phyloP scores from a whole-genome alignment of 345 rosid genomes.

The Pugionium cornutum region DNA sequence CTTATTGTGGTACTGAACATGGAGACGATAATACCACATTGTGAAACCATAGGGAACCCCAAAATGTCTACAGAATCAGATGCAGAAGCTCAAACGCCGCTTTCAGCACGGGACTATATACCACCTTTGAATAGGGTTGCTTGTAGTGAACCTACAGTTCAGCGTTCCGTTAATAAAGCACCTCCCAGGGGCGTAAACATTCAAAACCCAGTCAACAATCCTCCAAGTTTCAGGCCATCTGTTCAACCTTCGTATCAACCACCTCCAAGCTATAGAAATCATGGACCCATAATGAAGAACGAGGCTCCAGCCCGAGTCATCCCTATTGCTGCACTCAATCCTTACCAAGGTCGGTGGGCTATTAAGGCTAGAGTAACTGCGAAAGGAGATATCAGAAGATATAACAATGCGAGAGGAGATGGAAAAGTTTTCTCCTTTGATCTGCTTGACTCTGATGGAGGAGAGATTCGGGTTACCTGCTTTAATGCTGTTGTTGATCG shows the following conservation, averaged over 20 bases:
- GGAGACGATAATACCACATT: slow-evolving; percentile 73
- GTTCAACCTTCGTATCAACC: slow-evolving; percentile 84
- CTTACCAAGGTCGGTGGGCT: slow-evolving; percentile 94
- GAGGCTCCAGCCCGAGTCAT: slow-evolving; percentile 84
- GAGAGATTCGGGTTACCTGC: slow-evolving; percentile 87
- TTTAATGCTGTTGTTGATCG: slow-evolving; percentile 86
- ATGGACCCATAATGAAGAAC: slow-evolving; percentile 80
- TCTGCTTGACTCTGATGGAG: slow-evolving; percentile 90
- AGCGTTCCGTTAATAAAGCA: slow-evolving; percentile 44
- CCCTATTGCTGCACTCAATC: slow-evolving; percentile 82
- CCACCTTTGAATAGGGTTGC: slow-evolving; percentile 38
- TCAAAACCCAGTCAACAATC: slow-evolving; percentile 44
- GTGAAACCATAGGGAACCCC: slow-evolving; percentile 77
- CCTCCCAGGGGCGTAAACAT: slow-evolving; percentile 38
- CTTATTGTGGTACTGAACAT: slow-evolving; percentile 77
- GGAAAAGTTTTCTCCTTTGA: slow-evolving; percentile 92
- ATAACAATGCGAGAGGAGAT: slow-evolving; percentile 87
- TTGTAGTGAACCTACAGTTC: slow-evolving; percentile 33
- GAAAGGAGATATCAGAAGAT: slow-evolving; percentile 83
- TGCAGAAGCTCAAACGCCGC: slow-evolving; percentile 43
- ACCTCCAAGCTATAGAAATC: slow-evolving; percentile 69
- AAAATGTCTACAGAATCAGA: slow-evolving; percentile 49
- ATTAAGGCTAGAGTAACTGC: slow-evolving; percentile 92
- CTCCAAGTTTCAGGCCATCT: slow-evolving; percentile 56
- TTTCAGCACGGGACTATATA: slow-evolving; percentile 42